A percentile compares a stretch with the other conserved stretches of the same genome.
Conservation (phyloP, 1,284 basidiomycete species). For the Coniferiporia weirii region DNA sequence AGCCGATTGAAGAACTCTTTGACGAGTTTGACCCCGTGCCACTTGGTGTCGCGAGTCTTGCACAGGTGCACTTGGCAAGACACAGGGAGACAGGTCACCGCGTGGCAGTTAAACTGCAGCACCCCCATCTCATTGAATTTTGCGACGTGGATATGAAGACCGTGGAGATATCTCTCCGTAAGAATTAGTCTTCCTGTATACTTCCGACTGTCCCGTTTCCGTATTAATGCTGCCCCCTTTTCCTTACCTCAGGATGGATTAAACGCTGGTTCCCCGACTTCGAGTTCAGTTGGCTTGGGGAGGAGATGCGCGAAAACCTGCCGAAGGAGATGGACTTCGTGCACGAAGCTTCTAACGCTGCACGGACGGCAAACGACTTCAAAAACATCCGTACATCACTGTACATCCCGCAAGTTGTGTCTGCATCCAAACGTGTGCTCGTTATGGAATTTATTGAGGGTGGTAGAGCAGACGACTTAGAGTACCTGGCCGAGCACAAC, state of each 20-base stretch:
- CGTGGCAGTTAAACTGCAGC: conserved; percentile 98
- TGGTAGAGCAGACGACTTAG: conserved; percentile 84
- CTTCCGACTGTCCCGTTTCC: neutral
- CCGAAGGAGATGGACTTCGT: conserved; percentile 95
- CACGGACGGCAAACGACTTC: conserved; percentile 72
- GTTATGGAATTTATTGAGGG: conserved; percentile 95
- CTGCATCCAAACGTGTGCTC: conserved; percentile 81
- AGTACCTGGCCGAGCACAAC: conserved; percentile 75
- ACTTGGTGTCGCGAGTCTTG: conserved; percentile 91
- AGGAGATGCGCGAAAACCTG: conserved; percentile 89
- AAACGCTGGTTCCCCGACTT: conserved; percentile 87
- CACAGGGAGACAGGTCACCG: conserved; percentile 65
- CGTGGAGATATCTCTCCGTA: conserved; percentile 78
- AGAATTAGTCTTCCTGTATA: conserved; percentile 16
- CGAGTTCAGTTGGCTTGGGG: conserved; percentile 91
- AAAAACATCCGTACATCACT: conserved; percentile 69
- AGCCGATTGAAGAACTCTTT: conserved; percentile 60
- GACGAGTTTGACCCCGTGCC: conserved; percentile 85
- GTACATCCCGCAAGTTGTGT: conserved; percentile 87
- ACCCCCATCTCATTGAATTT: conserved; percentile 92
- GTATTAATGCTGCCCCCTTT: conserved; percentile 14
- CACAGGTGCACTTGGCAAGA: conserved; percentile 89
- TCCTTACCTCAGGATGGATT: conserved; percentile 60
- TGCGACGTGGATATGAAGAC: conserved; percentile 80
- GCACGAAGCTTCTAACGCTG: conserved; percentile 87